A percentile compares a stretch with the other conserved stretches of the same genome.
Evolutionary conservation across 768 basidiomycete genomes (phyloP).

Genomic region (Trametes cinnabarina): DNA sequence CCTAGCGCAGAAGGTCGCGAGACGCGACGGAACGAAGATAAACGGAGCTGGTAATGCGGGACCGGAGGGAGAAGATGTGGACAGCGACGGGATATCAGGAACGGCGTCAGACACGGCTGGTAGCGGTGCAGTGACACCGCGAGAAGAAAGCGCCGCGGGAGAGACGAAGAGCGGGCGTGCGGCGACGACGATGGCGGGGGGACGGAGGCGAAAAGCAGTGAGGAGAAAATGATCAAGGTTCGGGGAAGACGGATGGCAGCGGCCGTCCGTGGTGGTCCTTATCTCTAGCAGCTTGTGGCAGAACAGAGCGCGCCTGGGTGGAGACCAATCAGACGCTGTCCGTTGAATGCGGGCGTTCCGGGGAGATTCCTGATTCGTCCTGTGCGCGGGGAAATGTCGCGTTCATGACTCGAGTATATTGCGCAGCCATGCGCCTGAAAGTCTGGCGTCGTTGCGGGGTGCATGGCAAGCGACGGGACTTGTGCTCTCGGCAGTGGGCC

Average conservation of each 20-base stretch:
- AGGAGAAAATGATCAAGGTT: conserved; percentile 43
- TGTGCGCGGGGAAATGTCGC: conserved; percentile 4
- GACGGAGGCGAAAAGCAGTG: conserved; percentile 59
- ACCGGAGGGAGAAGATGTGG: conserved; percentile 23
- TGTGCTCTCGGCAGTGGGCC: neutral
- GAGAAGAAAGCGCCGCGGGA: conserved; percentile 26
- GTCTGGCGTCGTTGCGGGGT: neutral
- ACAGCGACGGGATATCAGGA: conserved; percentile 41
- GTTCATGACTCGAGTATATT: neutral
- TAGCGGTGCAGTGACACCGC: conserved; percentile 40
- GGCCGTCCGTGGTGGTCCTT: conserved; percentile 7
- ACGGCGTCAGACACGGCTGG: conserved; percentile 46
- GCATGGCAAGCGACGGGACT: neutral
- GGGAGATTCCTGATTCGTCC: conserved; percentile 5
- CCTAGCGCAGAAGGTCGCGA: conserved; percentile 24
- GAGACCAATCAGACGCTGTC: neutral
- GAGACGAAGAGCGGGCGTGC: conserved; percentile 28
- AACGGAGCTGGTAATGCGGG: conserved; percentile 8
- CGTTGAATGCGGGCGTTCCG: conserved; percentile 7
- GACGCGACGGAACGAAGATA: conserved; percentile 13
- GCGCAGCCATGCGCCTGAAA: neutral
- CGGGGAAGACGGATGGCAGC: neutral
- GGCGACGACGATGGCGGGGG: conserved; percentile 55
- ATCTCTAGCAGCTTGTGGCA: neutral
- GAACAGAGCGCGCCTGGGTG: conserved; percentile 5